Evolutionary conservation across 768 basidiomycete species (phyloP).

Genomic region (Pulveroboletus sp.): DNA sequence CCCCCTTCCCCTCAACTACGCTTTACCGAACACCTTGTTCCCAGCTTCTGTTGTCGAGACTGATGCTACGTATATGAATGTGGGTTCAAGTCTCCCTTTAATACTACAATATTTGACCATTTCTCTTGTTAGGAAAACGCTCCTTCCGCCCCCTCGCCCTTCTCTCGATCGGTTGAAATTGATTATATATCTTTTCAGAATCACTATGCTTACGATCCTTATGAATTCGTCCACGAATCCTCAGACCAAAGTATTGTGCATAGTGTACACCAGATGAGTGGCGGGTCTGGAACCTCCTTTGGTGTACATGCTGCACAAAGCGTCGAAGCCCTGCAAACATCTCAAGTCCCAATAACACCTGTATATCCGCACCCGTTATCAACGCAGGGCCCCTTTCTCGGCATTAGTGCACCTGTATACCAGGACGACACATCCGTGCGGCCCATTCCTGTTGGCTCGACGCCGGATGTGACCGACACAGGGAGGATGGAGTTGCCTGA

Average conservation of each 20-base stretch:
- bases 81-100: background rate
- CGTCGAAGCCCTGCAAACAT: background rate
- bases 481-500: background rate
- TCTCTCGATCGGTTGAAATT: background rate
- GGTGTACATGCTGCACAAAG: background rate
- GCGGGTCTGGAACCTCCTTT: background rate
- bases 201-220: background rate
- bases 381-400: background rate
- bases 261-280: background rate
- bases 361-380: background rate
- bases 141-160: background rate
- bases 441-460: background rate
- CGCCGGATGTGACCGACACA: slow-evolving; percentile 6
- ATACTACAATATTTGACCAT: background rate
- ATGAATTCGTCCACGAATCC: background rate
- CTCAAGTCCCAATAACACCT: background rate
- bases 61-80: slow-evolving; percentile 7
- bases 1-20: background rate
- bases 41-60: background rate
- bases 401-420: background rate
- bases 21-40: background rate
- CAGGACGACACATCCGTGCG: background rate
- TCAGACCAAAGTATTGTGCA: background rate
- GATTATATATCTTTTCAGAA: background rate
- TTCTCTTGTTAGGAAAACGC: slow-evolving; percentile 3